Percentiles rank a stretch among this genome's conserved stretches.
These are phyloP conservation scores for Salix koriyanagi DNA, from an alignment of 345 rosid genomes.

Conservation along the genomic window DNA sequence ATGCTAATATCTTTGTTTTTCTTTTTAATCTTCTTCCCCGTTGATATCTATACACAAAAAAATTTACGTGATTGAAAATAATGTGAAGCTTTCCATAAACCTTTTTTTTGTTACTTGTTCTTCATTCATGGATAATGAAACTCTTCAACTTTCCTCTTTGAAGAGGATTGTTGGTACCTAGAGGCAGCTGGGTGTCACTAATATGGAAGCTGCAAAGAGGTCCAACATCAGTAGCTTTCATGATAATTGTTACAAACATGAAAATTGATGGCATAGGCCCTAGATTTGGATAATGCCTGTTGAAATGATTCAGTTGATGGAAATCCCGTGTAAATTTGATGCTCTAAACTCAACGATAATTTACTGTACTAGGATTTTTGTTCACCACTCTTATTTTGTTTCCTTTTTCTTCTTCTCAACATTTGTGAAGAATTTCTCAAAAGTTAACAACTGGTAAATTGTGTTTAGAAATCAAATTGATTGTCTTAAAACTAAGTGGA, in stretches of 20 bases:
- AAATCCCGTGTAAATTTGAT: not conserved
- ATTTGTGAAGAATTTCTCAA: not conserved
- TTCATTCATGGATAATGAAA: not conserved
- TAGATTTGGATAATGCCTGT: not conserved
- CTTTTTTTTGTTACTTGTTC: not conserved
- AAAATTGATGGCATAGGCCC: not conserved
- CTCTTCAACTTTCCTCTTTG: not conserved
- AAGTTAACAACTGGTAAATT: not conserved
- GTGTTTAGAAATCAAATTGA: not conserved
- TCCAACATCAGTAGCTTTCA: not conserved
- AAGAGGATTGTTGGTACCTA: not conserved
- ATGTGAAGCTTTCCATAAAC: not conserved
- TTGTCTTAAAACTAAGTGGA: not conserved
- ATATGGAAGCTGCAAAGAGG: not conserved
- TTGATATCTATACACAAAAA: not conserved
- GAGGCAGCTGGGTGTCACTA: not conserved
- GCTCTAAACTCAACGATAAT: not conserved
- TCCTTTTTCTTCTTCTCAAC: not conserved
- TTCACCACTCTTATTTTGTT: not conserved
- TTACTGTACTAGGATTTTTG: not conserved
- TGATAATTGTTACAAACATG: not conserved
- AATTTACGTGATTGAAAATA: not conserved
- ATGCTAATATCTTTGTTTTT: constrained; percentile 16
- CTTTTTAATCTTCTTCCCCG: not conserved
- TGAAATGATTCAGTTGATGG: not conserved